Conservation (phyloP, 2,329 filamentous ascomycete species). For the Stachybotrys echinatus region DNA sequence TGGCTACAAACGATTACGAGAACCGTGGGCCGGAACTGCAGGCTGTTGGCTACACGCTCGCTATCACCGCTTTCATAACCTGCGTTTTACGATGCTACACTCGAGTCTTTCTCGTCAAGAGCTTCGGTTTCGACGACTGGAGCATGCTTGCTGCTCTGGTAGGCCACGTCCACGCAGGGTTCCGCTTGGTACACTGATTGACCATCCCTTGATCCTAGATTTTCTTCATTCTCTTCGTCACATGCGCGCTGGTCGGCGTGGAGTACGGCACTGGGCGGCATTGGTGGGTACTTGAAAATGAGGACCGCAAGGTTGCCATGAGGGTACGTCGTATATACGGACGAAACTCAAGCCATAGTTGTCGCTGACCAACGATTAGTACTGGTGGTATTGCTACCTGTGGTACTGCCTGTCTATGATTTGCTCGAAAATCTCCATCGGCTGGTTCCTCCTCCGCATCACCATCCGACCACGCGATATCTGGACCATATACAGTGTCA, state of each 20-base stretch:
- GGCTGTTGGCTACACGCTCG: constrained; percentile 23
- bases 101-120: constrained; percentile 25
- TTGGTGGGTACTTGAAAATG: constrained; percentile 18
- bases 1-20: no score
- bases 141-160: constrained; percentile 4
- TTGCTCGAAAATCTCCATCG: constrained; percentile 35
- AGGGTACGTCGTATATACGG: neutral
- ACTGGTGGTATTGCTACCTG: constrained; percentile 33
- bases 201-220: constrained; percentile 18
- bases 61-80: constrained; percentile 18
- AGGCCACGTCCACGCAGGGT: constrained; percentile 1
- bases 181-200: neutral
- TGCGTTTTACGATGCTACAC: constrained; percentile 26
- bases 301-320: constrained; percentile 23
- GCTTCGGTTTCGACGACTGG: constrained; percentile 6
- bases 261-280: constrained; percentile 35
- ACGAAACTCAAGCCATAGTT: neutral
- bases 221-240: constrained; percentile 28
- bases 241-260: constrained; percentile 28
- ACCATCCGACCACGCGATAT: constrained; percentile 25
- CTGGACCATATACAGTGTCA: constrained; percentile 29
- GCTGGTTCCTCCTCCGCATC: constrained; percentile 35
- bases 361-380: constrained; percentile 12
- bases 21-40: constrained; percentile 28
- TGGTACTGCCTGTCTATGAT: constrained; percentile 31